Conservation (phyloP, 306 rosid species). For the Hippophae rhamnoides region DNA sequence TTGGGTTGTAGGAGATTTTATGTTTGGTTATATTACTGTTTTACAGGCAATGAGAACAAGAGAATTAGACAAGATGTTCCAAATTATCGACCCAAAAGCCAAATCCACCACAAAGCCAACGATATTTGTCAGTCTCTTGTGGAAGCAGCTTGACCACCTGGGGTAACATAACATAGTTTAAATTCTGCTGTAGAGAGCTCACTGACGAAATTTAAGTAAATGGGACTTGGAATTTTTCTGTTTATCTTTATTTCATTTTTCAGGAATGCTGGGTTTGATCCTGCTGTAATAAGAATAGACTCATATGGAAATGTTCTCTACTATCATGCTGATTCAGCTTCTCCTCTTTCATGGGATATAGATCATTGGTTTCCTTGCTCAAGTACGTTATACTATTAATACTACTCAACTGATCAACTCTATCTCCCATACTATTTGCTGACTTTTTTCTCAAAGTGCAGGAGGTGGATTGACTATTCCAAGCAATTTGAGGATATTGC, state of each 20-base stretch:
- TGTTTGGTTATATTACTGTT: not conserved
- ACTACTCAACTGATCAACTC: slow-evolving; percentile 2
- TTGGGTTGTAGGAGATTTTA: not conserved
- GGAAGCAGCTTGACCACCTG: slow-evolving; percentile 93
- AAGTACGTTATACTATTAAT: slow-evolving; percentile 33
- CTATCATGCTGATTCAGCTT: slow-evolving; percentile 86
- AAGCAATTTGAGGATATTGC: slow-evolving; percentile 82
- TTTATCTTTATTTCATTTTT: slow-evolving; percentile 7
- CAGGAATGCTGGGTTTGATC: slow-evolving; percentile 98
- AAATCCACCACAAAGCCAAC: slow-evolving; percentile 65
- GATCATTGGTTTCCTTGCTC: slow-evolving; percentile 99
- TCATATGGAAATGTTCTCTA: slow-evolving; percentile 78
- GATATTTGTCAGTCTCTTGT: slow-evolving; percentile 64
- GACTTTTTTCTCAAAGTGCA: slow-evolving; percentile 22
- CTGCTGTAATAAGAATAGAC: slow-evolving; percentile 80
- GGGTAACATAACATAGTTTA: slow-evolving; percentile 41
- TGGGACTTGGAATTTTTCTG: not conserved
- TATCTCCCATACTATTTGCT: slow-evolving; percentile 6
- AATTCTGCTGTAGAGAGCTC: slow-evolving; percentile 6
- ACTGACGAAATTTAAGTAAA: not conserved
- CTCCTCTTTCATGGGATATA: slow-evolving; percentile 97
- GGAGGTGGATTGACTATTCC: slow-evolving; percentile 95
- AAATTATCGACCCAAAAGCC: slow-evolving; percentile 59
- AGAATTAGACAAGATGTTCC: slow-evolving; percentile 61
- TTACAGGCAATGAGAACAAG: slow-evolving; percentile 43